phyloP scores from a whole-genome alignment of 1,284 basidiomycete species.

The Ganoderma lucidum region DNA sequence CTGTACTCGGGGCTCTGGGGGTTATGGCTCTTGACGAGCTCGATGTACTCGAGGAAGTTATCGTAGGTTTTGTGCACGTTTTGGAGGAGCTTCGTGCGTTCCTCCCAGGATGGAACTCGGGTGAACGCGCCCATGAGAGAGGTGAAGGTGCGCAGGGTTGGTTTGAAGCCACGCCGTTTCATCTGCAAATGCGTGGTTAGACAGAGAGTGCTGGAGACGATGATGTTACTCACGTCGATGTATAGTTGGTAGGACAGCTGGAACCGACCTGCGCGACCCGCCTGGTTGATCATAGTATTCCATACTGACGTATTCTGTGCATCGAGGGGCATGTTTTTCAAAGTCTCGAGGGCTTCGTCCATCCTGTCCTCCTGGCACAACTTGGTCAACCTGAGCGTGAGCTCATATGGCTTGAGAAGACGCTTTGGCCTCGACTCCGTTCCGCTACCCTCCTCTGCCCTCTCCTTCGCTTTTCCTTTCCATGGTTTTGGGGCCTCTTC shows the following conservation, averaged over 20 bases:
- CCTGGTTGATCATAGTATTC: slow-evolving; percentile 75
- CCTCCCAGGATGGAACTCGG: slow-evolving; percentile 64
- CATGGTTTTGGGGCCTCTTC: neutral
- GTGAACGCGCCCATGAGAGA: slow-evolving; percentile 70
- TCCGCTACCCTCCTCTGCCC: neutral
- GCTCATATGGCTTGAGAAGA: slow-evolving; percentile 64
- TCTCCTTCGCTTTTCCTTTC: slow-evolving; percentile 10
- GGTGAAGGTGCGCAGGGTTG: slow-evolving; percentile 68
- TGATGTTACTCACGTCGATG: slow-evolving; percentile 64
- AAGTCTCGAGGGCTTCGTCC: slow-evolving; percentile 63
- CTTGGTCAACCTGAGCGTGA: slow-evolving; percentile 63
- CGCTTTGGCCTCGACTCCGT: slow-evolving; percentile 24
- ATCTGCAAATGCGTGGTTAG: slow-evolving; percentile 56
- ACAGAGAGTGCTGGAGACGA: neutral
- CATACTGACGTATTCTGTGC: slow-evolving; percentile 76
- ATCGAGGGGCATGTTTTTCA: slow-evolving; percentile 71
- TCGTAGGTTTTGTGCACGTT: slow-evolving; percentile 67
- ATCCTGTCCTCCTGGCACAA: slow-evolving; percentile 60
- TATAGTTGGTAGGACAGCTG: slow-evolving; percentile 68
- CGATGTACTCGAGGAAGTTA: slow-evolving; percentile 56
- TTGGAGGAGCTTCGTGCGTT: slow-evolving; percentile 62
- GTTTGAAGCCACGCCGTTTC: slow-evolving; percentile 79
- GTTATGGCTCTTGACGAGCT: slow-evolving; percentile 55
- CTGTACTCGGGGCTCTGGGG: slow-evolving; percentile 54
- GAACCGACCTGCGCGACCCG: slow-evolving; percentile 61